A percentile compares a stretch with the other conserved stretches of the same genome.
Conservation (phyloP, 73 alveolate species). For the Paramecium sonneborni region DNA sequence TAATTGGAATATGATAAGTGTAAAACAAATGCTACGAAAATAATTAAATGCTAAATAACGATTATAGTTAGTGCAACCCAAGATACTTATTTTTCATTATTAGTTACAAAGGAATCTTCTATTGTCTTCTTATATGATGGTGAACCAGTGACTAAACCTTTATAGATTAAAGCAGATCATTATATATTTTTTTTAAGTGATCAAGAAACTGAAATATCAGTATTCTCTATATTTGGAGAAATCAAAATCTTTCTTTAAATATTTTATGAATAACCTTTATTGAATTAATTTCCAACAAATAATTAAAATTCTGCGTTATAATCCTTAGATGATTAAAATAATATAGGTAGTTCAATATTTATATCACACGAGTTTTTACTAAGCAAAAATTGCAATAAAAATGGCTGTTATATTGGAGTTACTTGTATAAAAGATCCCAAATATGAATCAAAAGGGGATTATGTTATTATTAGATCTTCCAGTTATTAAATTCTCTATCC, state of each 20-base stretch:
- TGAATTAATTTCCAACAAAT: background rate
- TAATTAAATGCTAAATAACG: background rate
- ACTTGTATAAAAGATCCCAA: background rate
- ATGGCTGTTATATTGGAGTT: background rate
- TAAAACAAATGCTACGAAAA: background rate
- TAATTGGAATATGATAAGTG: background rate
- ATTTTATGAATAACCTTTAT: background rate
- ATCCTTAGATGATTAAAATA: background rate
- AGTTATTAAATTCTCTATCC: background rate
- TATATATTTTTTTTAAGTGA: background rate
- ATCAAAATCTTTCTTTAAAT: background rate
- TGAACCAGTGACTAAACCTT: background rate
- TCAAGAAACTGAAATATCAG: background rate
- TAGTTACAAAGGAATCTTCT: background rate
- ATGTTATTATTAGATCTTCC: background rate
- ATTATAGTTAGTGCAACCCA: background rate
- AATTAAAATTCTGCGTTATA: background rate
- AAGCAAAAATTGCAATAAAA: background rate
- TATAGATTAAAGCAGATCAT: background rate
- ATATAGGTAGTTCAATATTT: background rate
- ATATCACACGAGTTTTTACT: background rate
- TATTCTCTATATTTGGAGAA: background rate
- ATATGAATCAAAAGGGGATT: background rate
- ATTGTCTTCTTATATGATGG: background rate
- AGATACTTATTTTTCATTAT: background rate